Percentiles rank a stretch among this genome's conserved stretches.
Conservation (phyloP, 257 asterid genomes). For the Petunia axillaris region DNA sequence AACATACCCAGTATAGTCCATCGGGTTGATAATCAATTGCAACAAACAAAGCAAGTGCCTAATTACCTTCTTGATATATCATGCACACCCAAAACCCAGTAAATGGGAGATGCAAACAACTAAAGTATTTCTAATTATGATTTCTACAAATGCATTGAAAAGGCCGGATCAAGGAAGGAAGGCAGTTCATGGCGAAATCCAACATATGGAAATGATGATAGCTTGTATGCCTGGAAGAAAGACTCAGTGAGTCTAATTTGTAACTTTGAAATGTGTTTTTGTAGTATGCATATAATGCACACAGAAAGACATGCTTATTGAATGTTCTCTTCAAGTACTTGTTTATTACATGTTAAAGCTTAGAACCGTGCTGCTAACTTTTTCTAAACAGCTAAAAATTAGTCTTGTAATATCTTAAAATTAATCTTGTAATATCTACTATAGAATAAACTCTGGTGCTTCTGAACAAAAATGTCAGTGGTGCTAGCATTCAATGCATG, state of each 20-base stretch:
- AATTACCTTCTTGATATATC: background rate
- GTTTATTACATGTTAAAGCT: background rate
- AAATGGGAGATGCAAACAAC: background rate
- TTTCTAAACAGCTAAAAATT: background rate
- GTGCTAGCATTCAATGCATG: constrained; percentile 13
- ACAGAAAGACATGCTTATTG: constrained; percentile 4
- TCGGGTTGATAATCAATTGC: background rate
- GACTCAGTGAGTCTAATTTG: background rate
- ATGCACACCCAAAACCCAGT: background rate
- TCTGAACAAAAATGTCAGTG: background rate
- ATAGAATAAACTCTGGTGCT: background rate
- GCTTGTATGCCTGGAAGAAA: background rate
- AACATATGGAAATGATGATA: background rate
- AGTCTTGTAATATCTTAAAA: constrained; percentile 1
- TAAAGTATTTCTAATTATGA: background rate
- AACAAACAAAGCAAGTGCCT: background rate
- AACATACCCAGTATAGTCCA: background rate
- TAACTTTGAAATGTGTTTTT: background rate
- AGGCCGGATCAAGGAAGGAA: background rate
- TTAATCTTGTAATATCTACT: background rate
- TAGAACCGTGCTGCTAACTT: background rate
- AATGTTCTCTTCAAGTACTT: background rate
- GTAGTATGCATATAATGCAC: background rate
- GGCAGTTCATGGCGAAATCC: background rate
- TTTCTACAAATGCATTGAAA: background rate